Evolutionary conservation across 176 grass and related monocot genomes (phyloP).

Genomic region (Cenchrus purpureus): DNA sequence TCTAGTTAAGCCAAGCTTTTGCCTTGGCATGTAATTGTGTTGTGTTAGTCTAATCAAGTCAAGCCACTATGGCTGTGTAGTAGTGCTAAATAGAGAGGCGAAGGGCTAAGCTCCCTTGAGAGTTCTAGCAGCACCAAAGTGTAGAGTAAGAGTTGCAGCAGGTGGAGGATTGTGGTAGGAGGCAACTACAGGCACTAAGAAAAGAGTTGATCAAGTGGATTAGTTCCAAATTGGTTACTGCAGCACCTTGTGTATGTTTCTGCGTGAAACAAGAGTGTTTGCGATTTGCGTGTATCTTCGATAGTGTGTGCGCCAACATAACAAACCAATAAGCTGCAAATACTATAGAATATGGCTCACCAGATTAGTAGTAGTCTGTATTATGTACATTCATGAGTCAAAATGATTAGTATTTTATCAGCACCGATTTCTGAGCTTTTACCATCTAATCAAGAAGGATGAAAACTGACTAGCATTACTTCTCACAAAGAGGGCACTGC

Average conservation of each 20-base stretch:
- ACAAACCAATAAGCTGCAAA: neutral
- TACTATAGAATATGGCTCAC: neutral
- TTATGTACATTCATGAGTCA: neutral
- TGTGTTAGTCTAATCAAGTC: too few relatives aligned
- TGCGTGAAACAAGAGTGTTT: neutral
- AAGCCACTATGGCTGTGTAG: too few relatives aligned
- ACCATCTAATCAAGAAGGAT: neutral
- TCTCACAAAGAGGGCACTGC: neutral
- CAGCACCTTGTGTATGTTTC: neutral
- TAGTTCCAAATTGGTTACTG: neutral
- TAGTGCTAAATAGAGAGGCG: too few relatives aligned
- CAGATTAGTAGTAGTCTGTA: neutral
- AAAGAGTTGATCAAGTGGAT: neutral
- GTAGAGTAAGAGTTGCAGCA: neutral
- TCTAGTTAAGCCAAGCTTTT: too few relatives aligned
- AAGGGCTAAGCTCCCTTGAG: too few relatives aligned
- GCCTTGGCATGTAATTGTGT: too few relatives aligned
- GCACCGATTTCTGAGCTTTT: neutral
- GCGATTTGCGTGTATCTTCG: neutral
- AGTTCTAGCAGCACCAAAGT: neutral
- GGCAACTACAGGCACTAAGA: neutral
- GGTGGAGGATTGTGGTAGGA: neutral
- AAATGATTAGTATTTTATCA: conserved; percentile 17
- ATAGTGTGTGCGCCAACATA: neutral
- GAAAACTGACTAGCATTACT: neutral